Conservation (phyloP, 495 filamentous ascomycete genomes). For the Tuber umbilicatum region DNA sequence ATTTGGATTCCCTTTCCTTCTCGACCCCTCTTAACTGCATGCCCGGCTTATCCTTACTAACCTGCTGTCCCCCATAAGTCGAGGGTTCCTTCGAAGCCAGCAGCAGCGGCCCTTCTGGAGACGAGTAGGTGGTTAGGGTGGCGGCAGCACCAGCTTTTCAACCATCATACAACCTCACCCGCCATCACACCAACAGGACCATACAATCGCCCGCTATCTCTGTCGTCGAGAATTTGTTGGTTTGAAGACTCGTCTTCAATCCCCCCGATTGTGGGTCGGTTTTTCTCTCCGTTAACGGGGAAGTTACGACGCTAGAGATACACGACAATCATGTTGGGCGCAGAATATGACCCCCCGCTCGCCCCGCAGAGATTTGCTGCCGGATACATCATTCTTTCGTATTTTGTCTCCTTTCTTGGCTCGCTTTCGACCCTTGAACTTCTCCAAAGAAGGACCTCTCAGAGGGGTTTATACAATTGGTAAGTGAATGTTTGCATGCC, state of each 20-base stretch:
- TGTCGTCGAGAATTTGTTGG: not conserved
- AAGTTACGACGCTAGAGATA: not conserved
- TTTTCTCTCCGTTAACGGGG: not conserved
- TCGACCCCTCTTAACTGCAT: not conserved
- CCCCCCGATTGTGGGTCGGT: not conserved
- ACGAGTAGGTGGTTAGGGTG: not conserved
- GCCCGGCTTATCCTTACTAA: not conserved
- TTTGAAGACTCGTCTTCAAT: not conserved
- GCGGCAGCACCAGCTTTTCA: not conserved
- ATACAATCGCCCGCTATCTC: not conserved
- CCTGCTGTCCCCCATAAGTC: not conserved
- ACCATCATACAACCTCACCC: not conserved
- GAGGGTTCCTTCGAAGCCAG: not conserved
- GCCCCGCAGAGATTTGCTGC: constrained; percentile 52
- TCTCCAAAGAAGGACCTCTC: constrained; percentile 66
- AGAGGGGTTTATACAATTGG: constrained; percentile 64
- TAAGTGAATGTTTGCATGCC: constrained; percentile 43
- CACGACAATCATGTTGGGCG: not conserved
- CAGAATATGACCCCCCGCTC: constrained; percentile 1
- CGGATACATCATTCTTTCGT: constrained; percentile 66
- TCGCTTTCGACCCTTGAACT: constrained; percentile 73
- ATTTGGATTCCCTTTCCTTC: not conserved
- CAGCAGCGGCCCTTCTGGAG: not conserved
- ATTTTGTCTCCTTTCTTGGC: constrained; percentile 69
- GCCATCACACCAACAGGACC: not conserved